phyloP scores from a whole-genome alignment of 2,329 filamentous ascomycete genomes.

The Drechslera avenae region DNA sequence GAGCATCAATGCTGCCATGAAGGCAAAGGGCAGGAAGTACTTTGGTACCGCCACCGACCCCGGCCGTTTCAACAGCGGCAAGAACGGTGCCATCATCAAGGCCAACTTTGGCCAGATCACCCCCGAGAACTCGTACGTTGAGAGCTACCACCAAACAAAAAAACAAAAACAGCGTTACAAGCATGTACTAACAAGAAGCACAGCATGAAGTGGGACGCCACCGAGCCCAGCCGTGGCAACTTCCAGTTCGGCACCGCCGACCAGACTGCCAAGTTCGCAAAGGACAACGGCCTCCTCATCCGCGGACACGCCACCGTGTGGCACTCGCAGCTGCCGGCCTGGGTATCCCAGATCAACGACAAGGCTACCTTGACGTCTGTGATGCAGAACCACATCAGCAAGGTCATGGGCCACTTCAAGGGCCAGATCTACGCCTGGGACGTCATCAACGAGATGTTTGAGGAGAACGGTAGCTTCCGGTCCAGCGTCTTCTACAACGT shows the following conservation, averaged over 20 bases:
- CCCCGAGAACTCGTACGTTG: conserved; percentile 61
- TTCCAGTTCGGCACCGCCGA: conserved; percentile 63
- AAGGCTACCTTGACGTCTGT: conserved; percentile 60
- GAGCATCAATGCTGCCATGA: conserved; percentile 63
- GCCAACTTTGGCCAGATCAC: conserved; percentile 69
- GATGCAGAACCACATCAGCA: conserved; percentile 66
- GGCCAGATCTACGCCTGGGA: conserved; percentile 69
- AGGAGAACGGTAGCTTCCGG: conserved; percentile 65
- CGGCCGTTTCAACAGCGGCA: conserved; percentile 56
- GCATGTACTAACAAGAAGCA: too few relatives aligned
- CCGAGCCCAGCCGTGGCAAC: conserved; percentile 51
- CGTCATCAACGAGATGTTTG: conserved; percentile 69
- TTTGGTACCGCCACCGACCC: conserved; percentile 66
- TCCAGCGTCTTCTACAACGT: conserved; percentile 69
- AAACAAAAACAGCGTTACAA: too few relatives aligned
- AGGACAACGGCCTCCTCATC: conserved; percentile 64
- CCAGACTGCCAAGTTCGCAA: conserved; percentile 61
- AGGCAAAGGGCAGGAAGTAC: conserved; percentile 69
- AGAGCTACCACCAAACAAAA: too few relatives aligned
- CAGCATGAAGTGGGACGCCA: conserved; percentile 71
- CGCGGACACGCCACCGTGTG: conserved; percentile 71
- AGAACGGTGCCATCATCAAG: conserved; percentile 63
- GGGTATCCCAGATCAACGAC: conserved; percentile 64
- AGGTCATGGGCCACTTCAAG: conserved; percentile 64
- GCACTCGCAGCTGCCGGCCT: conserved; percentile 60